Evolutionary conservation across 1,284 basidiomycete species (phyloP), one percentile per base, ranked within the genome.

Genomic region (Pholiota adiposa): DNA sequence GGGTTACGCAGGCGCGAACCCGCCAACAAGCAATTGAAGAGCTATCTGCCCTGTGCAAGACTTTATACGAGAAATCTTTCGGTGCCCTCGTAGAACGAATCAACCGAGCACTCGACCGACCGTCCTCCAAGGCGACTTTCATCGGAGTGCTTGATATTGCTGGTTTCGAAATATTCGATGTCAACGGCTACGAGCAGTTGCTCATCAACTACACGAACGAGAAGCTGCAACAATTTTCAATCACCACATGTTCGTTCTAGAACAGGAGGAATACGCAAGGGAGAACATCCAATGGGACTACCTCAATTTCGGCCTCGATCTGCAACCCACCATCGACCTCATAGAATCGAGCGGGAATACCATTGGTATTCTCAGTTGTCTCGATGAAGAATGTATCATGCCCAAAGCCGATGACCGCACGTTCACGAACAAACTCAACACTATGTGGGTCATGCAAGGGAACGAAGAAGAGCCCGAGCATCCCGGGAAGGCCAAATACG

Each of bases 231-330:
- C 95, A 96, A 72, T 97, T 96, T 98, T 98, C 86, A 99, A 99
- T 72, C 96, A 98, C 75, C 97, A 99, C 76, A 99, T 99, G 97
- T 99, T 99, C 74, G 95, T n/a, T n/a, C n/a, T n/a, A n/a, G n/a
- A n/a, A n/a, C n/a, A n/a, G n/a, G n/a, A n/a, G n/a, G n/a, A n/a
- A 75, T 99, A 99, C 76, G 86, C 94, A 11, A 87, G 97, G 23
- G 97, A 99, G 73, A 91, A 91, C 44, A 99, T 99, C 74, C 90
- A 97, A 63, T 99, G 97, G 97, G 92, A 97, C 72, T 98, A 97
- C 72, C 92, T 97, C 77, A 98, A 99, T 78, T 99, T 99, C 73
- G 97, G 97, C 16, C 83, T 98, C 50, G 97, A 99, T 73, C 81
- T 99, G 7, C 97, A 99, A 73, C 97, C 97, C 0, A 99, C 97